Base-by-base conservation (phyloP, 2,329 filamentous ascomycete species). In the Paecilomyces sp. region DNA sequence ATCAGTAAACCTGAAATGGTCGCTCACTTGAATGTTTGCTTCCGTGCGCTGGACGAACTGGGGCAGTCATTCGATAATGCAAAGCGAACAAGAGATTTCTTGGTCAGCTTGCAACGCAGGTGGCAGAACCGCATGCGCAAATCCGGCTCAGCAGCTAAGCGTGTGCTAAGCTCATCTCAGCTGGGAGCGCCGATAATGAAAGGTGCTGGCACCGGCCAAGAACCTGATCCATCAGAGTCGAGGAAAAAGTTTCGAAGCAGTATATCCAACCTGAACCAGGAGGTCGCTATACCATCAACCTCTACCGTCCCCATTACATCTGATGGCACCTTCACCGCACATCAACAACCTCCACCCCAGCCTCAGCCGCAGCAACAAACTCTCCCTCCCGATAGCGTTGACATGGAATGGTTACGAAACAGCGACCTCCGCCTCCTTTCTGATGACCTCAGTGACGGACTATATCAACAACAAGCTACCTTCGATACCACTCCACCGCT, bases 41-140 rank as follows among this genome's bases (percentile, higher is more conserved):
- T 78, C 65, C 71, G 76, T 24, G 76, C 76, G 1, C 63, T 78
- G 3, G 75, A 77, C 57, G 74, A 77, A 58, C 64, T 78, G 1
- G 73, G 74, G 9, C 72, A 73, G 57, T 76, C 70, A 0, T 76
- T 76, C 34, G 74, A 76, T 13, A 76, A 74, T 50, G 76, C 76
- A 0, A 76, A 75, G 59, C 71, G 74, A 8, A 75, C 74, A 0
- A 69, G 73, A 12, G 74, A 75, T 36, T 75, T 73, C 58, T 67
- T 76, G 0, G 71, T 75, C 6, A 72, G 68, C 12, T 64, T 76
- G 0, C 74, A 76, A 57, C 68, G 72, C n/a, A 65, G 73, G 56
- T 76, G 74, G 74, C 73, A 75, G 58, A 66, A 70, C 7, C 70
- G 71, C 33, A 71, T 74, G 68, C 70, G 68, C 22, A 65, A 70